Conservation (phyloP, 2,329 filamentous ascomycete genomes). For the Scedosporium apiospermum region DNA sequence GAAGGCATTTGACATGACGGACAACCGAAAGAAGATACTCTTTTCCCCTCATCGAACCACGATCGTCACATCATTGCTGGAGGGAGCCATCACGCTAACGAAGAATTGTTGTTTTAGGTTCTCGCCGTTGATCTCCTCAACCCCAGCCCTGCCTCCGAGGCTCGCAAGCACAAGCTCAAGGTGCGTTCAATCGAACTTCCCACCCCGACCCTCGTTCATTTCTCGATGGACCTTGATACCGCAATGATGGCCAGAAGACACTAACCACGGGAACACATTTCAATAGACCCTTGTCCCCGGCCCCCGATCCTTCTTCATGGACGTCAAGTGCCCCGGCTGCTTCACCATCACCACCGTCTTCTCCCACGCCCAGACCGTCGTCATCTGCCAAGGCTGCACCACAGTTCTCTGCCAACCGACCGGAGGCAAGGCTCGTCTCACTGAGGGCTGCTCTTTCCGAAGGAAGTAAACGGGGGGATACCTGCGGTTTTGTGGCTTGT, state of each 20-base stretch:
- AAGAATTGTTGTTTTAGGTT: constrained; percentile 52
- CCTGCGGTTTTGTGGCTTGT: constrained; percentile 25
- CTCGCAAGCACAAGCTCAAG: constrained; percentile 99
- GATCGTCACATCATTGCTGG: background rate
- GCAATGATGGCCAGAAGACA: constrained; percentile 5
- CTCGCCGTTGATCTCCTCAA: constrained; percentile 99
- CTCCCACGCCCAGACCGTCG: constrained; percentile 99
- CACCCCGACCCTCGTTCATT: constrained; percentile 7
- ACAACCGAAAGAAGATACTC: background rate
- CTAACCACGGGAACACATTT: constrained; percentile 8
- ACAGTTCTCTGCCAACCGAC: constrained; percentile 99
- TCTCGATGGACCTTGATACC: constrained; percentile 16
- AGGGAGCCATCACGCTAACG: background rate
- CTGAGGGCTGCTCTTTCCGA: constrained; percentile 99
- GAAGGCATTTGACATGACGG: background rate
- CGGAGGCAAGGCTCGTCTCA: constrained; percentile 97
- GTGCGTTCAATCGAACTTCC: constrained; percentile 39
- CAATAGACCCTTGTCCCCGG: constrained; percentile 80
- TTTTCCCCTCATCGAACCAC: background rate
- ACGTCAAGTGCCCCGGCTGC: constrained; percentile 99
- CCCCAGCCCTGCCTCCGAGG: constrained; percentile 94
- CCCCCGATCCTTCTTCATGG: constrained; percentile 99
- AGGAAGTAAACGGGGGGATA: constrained; percentile 79
- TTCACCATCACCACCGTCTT: constrained; percentile 99
- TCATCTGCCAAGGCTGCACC: constrained; percentile 99